Base-by-base conservation (phyloP, 495 filamentous ascomycete species). In the Talaromyces borbonicus region DNA sequence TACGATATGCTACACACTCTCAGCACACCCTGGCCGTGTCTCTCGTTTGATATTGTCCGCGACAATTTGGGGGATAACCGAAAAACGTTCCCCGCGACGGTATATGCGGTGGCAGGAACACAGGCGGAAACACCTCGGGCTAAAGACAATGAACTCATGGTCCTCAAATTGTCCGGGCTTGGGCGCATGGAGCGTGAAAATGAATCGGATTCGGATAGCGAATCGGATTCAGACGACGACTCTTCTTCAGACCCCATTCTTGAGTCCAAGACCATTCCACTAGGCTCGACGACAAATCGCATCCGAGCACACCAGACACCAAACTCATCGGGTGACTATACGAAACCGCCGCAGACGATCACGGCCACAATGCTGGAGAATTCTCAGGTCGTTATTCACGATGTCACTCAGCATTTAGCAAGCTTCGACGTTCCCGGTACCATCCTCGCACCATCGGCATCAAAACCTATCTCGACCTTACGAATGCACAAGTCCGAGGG, bases 1-100 rank as follows among this genome's bases (percentile, higher is more conserved):
- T 98, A 98, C 67, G 80, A 95, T 55, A 92, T 98, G 88, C 80
- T 97, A 25, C 92, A 98, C 69, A 84, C 80, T 35, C 72, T 97
- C 35, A 90, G 82, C 61, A 83, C 89, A 12, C 84, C 87, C 0
- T 98, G 92, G 92, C 92, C 92, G 4, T 98, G 92, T 54, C 77
- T 98, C 7, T 95, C 90, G 8, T 94, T 95, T 62, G 90, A 96
- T 56, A 87, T 97, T 51, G 64, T 98, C 23, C 82, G 72, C 57
- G 92, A 98, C 65, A 67, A 72, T n/a, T 70, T 98, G 16, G 92
- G 92, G 27, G 85, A 94, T 56, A 83, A 89, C 62, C 80, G 92
- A 49, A 90, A 83, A 56, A 81, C 80, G 1, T 98, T 87, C 64
- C 92, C 92, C 44, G 87, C 86, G 20, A 95, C 89, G 9, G 80